A percentile compares a stretch with the other conserved stretches of the same genome.
Conservation (phyloP, 192 early-diverging fungal species). For the Coemansia sp. region DNA sequence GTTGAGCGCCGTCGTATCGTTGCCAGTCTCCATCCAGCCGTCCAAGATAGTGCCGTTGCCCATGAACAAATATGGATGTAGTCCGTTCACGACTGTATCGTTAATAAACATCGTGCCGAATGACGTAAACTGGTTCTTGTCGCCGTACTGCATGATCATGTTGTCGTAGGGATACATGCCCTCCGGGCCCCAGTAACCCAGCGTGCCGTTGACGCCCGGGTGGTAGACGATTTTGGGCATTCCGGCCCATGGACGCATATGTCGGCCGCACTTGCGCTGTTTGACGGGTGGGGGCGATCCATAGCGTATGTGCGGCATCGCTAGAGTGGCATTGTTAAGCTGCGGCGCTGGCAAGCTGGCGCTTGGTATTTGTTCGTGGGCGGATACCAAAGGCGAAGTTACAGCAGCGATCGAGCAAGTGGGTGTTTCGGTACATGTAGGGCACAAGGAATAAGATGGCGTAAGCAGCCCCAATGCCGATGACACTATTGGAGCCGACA, state of each 20-base stretch:
- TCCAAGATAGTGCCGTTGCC: constrained; percentile 48
- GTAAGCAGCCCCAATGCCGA: not conserved
- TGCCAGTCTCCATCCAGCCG: constrained; percentile 48
- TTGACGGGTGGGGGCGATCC: not conserved
- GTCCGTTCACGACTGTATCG: constrained; percentile 41
- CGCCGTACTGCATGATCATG: constrained; percentile 42
- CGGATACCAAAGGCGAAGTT: not conserved
- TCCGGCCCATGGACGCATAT: constrained; percentile 28
- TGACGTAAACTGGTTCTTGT: constrained; percentile 38
- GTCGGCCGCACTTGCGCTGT: constrained; percentile 6
- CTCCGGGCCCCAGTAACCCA: constrained; percentile 47
- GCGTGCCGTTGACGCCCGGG: constrained; percentile 29
- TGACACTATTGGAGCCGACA: not conserved
- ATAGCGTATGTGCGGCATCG: constrained; percentile 4
- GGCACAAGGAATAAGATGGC: not conserved
- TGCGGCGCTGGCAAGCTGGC: not conserved
- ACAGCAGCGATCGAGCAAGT: not conserved
- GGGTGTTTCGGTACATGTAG: not conserved
- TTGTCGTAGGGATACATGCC: constrained; percentile 48
- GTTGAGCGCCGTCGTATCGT: constrained; percentile 38
- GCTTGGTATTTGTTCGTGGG: not conserved
- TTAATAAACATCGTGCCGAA: constrained; percentile 53
- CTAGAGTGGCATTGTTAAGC: constrained; percentile 2
- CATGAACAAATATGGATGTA: constrained; percentile 45
- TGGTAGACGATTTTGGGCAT: constrained; percentile 38